Base-by-base conservation (phyloP, 148 eudicot genomes). In the Pouteria glomerata region DNA sequence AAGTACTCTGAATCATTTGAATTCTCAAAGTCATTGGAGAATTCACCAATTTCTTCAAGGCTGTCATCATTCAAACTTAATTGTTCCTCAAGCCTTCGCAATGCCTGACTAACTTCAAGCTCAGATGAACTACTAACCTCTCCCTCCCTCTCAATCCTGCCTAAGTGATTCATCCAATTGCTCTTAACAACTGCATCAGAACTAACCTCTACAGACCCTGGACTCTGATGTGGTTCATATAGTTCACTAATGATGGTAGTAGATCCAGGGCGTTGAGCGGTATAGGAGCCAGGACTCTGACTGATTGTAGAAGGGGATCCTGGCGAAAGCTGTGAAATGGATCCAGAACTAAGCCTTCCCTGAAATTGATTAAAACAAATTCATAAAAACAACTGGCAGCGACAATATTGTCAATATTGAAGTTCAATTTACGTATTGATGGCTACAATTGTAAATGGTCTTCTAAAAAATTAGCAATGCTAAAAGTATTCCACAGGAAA, bases 21-120 rank as follows among this genome's bases (percentile, higher is more conserved):
- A 73, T 77, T 74, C 57, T 65, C 85, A 77, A 78, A 76, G 72
- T 76, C 85, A 68, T 68, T 59, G 77, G 73, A 75, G 71, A 79
- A 57, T 19, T 87, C 72, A 57, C 75, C 68, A 70, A 78, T 67
- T 34, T 81, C 85, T 72, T 83, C 77, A 29, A 85, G 21, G 71
- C 65, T 83, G 53, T 91, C 90, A 78, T 92, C 77, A 78, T 82
- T 83, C 69, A 81, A 75, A 73, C 75, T 39, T 21, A n/a, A 77
- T 80, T 91, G 96, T 81, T 70, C 76, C 82, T 92, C 85, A 63
- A 95, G 88, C 78, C 83, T 82, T 78, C 86, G 78, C 64, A 92
- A 63, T 68, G 96, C 96, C 77, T 88, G 89, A 82, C 59, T 82
- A 68, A 91, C 83, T 26, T 81, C 84, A 71, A 53, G 75, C 41